These are phyloP conservation scores for Rhizopus arrhizus DNA, from an alignment of 371 early-diverging fungal genomes.

Conservation along the genomic window DNA sequence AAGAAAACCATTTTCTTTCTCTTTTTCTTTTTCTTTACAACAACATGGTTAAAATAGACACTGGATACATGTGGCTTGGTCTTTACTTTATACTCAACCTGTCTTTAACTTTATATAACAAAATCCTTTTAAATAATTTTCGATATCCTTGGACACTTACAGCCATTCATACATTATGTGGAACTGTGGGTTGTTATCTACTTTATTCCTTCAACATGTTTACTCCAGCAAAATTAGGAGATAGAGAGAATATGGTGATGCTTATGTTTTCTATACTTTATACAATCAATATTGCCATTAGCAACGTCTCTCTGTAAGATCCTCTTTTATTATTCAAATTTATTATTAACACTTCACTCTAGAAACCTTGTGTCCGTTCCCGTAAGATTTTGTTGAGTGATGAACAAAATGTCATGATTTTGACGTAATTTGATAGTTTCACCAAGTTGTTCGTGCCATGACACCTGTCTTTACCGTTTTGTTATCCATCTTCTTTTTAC, in stretches of 20 bases:
- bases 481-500: slow-evolving; percentile 61
- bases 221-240: slow-evolving; percentile 58
- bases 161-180: slow-evolving; percentile 79
- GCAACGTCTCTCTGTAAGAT: slow-evolving; percentile 82
- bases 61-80: slow-evolving; percentile 62
- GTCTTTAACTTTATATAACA: slow-evolving; percentile 83
- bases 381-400: slow-evolving; percentile 17
- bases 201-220: slow-evolving; percentile 60
- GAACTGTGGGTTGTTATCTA: slow-evolving; percentile 64
- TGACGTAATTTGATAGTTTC: slow-evolving; percentile 50
- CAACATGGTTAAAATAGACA: slow-evolving; percentile 16
- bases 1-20: not conserved
- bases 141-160: slow-evolving; percentile 89
- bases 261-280: slow-evolving; percentile 82
- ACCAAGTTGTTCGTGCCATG: slow-evolving; percentile 88
- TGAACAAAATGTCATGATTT: not conserved
- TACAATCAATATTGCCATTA: slow-evolving; percentile 87
- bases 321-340: not conserved
- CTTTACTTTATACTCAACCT: slow-evolving; percentile 82
- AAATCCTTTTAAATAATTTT: slow-evolving; percentile 75
- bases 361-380: slow-evolving; percentile 30
- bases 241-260: slow-evolving; percentile 69
- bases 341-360: not conserved
- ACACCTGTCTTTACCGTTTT: slow-evolving; percentile 82
- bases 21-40: slow-evolving; percentile 9